Evolutionary conservation across 306 rosid genomes (phyloP).

Genomic region (Urtica urens): DNA sequence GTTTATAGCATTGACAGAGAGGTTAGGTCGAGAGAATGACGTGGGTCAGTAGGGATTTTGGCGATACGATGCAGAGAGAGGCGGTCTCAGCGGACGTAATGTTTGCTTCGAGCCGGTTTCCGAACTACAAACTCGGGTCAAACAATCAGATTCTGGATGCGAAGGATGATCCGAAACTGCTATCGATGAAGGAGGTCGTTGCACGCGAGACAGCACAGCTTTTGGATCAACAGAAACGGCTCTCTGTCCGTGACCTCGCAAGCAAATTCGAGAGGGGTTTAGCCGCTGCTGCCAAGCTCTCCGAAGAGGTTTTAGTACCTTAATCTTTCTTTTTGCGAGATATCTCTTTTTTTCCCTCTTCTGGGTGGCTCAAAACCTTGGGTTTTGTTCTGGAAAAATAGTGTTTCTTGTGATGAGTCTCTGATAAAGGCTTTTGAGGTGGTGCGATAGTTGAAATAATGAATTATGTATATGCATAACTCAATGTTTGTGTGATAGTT

Average conservation of each 20-base stretch:
- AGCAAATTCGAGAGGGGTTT: conserved; percentile 85
- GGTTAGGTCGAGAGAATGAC: conserved; percentile 41
- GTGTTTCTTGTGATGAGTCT: neutral
- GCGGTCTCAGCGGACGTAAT: conserved; percentile 65
- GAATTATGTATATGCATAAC: neutral
- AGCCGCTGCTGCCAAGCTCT: conserved; percentile 94
- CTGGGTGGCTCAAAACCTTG: neutral
- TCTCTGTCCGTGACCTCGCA: conserved; percentile 83
- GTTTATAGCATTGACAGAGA: conserved; percentile 39
- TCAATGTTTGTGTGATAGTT: neutral
- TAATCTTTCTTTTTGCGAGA: neutral
- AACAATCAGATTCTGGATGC: conserved; percentile 70
- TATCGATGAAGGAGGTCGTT: conserved; percentile 82
- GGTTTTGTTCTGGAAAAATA: neutral
- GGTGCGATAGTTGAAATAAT: neutral
- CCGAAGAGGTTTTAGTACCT: conserved; percentile 59
- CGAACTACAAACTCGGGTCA: conserved; percentile 66
- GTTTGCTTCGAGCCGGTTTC: conserved; percentile 73
- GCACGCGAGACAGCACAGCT: conserved; percentile 86
- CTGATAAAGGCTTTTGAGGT: conserved; percentile 1
- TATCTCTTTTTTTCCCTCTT: neutral
- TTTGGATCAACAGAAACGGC: conserved; percentile 85
- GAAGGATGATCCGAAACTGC: conserved; percentile 51
- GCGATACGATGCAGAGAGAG: conserved; percentile 58
- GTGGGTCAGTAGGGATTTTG: conserved; percentile 59